Evolutionary conservation across 1,284 basidiomycete genomes (phyloP).

Genomic region (Heterobasidion parviporum): DNA sequence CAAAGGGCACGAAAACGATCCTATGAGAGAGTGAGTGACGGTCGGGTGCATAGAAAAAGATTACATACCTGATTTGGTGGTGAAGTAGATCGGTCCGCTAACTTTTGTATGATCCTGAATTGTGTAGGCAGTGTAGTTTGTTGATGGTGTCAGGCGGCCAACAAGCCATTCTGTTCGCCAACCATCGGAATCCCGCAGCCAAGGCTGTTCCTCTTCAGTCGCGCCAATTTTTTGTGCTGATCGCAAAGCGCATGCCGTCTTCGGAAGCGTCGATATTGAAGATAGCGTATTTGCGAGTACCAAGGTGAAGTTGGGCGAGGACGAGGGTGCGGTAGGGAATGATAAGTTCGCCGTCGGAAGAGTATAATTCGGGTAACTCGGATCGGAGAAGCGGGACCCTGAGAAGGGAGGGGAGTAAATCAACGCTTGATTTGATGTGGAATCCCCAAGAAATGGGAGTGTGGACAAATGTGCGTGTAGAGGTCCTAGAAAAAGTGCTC

Average conservation of each 20-base stretch:
- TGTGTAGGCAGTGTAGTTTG: constrained; percentile 67
- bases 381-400: constrained; percentile 24
- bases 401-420: constrained; percentile 65
- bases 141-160: constrained; percentile 45
- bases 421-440: constrained; percentile 67
- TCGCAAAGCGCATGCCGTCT: constrained; percentile 53
- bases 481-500: constrained; percentile 22
- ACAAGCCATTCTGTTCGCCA: constrained; percentile 66
- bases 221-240: constrained; percentile 8
- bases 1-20: constrained; percentile 64
- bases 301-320: constrained; percentile 43
- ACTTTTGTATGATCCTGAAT: constrained; percentile 45
- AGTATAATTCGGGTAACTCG: constrained; percentile 76
- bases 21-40: constrained; percentile 25
- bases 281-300: constrained; percentile 39
- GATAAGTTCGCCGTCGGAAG: constrained; percentile 53
- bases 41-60: background rate
- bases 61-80: constrained; percentile 61
- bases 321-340: constrained; percentile 30
- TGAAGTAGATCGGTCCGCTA: constrained; percentile 54
- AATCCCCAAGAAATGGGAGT: constrained; percentile 65
- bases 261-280: constrained; percentile 32
- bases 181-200: constrained; percentile 46
- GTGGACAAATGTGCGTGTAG: constrained; percentile 36
- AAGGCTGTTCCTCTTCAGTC: constrained; percentile 31